Conservation (phyloP, 345 rosid genomes). For the Ceriops zippeliana region DNA sequence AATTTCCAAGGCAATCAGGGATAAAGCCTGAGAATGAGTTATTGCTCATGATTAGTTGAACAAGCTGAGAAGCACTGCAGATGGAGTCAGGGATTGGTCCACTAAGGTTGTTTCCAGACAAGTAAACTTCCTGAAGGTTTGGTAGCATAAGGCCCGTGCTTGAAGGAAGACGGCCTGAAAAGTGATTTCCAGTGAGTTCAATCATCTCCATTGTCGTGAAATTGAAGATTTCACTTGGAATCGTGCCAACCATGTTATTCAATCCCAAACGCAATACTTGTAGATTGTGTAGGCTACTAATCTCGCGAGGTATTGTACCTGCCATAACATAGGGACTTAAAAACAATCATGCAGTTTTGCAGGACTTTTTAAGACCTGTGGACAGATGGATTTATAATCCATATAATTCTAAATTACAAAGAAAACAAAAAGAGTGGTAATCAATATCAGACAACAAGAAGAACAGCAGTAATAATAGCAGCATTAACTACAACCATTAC, state of each 20-base stretch:
- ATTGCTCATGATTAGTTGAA: background rate
- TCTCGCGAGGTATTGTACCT: conserved; percentile 3
- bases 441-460: no score
- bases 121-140: background rate
- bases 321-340: background rate
- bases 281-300: background rate
- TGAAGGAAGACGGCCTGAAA: background rate
- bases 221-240: background rate
- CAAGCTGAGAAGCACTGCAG: conserved; percentile 9
- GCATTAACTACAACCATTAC: no score
- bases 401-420: no score
- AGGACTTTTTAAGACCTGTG: background rate
- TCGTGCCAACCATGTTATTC: background rate
- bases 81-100: conserved; percentile 11
- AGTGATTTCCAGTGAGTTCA: background rate
- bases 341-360: background rate
- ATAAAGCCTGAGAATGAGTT: conserved; percentile 13
- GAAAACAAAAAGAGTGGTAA: no score
- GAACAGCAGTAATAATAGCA: no score
- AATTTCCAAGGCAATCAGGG: conserved; percentile 6
- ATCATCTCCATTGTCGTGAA: background rate
- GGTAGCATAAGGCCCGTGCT: background rate
- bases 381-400: no score
- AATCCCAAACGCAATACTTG: conserved; percentile 3
- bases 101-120: background rate